These are phyloP conservation scores for Paxillus involutus DNA, from an alignment of 768 basidiomycete genomes.

Conservation along the genomic window DNA sequence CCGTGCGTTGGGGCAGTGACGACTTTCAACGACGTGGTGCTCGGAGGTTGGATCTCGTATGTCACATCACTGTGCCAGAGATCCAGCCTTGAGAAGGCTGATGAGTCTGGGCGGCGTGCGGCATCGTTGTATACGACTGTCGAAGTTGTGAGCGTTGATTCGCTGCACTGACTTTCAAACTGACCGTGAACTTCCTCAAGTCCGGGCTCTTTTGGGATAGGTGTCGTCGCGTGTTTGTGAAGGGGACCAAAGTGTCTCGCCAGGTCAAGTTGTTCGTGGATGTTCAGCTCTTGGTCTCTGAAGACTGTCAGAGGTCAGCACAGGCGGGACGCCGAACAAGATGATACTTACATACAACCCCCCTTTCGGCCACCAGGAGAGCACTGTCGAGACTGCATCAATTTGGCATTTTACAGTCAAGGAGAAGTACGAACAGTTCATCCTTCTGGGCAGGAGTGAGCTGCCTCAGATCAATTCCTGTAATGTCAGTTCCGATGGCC, in stretches of 20 bases:
- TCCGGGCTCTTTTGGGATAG: constrained; percentile 66
- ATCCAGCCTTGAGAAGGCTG: constrained; percentile 70
- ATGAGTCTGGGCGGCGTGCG: constrained; percentile 58
- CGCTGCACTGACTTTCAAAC: constrained; percentile 13
- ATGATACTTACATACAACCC: constrained; percentile 63
- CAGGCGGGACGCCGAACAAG: no score
- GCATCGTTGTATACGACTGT: constrained; percentile 72
- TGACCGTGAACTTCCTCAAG: constrained; percentile 75
- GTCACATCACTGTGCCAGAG: constrained; percentile 83
- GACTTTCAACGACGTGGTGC: constrained; percentile 74
- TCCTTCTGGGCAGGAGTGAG: constrained; percentile 70
- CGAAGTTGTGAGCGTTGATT: constrained; percentile 6
- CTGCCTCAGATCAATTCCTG: constrained; percentile 71
- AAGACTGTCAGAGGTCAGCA: constrained; percentile 47
- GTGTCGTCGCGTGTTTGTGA: constrained; percentile 83
- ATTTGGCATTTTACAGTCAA: not conserved
- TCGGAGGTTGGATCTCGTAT: constrained; percentile 82
- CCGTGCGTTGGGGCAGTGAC: constrained; percentile 69
- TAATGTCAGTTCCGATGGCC: constrained; percentile 72
- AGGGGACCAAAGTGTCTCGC: constrained; percentile 71
- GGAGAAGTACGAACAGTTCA: constrained; percentile 55
- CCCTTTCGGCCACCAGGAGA: constrained; percentile 71
- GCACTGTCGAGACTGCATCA: constrained; percentile 43
- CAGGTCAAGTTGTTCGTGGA: constrained; percentile 71
- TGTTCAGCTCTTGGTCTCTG: constrained; percentile 69